Conservation (phyloP, 1,139 yeast species). For the Debaryomyces sp. region DNA sequence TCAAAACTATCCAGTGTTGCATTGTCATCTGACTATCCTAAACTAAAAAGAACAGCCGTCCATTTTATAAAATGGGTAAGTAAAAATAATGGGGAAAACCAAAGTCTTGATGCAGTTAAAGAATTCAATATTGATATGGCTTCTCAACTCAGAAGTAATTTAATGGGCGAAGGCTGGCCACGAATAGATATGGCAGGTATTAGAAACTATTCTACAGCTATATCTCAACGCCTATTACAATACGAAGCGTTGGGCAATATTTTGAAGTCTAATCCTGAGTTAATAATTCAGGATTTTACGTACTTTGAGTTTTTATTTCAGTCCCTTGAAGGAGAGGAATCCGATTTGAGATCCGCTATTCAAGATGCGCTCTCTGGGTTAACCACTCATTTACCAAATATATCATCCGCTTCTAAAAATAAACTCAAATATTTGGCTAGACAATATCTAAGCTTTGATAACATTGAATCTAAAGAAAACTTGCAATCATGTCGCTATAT, state of each 20-base stretch:
- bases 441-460: constrained; percentile 31
- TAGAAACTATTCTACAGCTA: constrained; percentile 30
- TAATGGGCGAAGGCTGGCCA: constrained; percentile 66
- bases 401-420: constrained; percentile 41
- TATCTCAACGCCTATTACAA: constrained; percentile 58
- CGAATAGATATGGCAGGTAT: constrained; percentile 32
- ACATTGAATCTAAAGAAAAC: constrained; percentile 24
- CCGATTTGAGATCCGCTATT: constrained; percentile 66
- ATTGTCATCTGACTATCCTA: constrained; percentile 52
- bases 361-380: constrained; percentile 73
- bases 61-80: constrained; percentile 64
- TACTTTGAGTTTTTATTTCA: constrained; percentile 70
- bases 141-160: constrained; percentile 50
- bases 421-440: constrained; percentile 49
- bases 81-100: constrained; percentile 14
- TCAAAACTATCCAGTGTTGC: constrained; percentile 56
- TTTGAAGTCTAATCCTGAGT: constrained; percentile 49
- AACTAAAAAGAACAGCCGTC: constrained; percentile 54
- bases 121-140: constrained; percentile 50
- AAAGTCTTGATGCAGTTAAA: constrained; percentile 14
- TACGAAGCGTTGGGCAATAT: constrained; percentile 80
- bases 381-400: constrained; percentile 47
- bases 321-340: constrained; percentile 66
- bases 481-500: constrained; percentile 54
- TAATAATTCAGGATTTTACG: constrained; percentile 49